Conservation (phyloP, 2,329 filamentous ascomycete genomes). For the Stagonosporopsis vannaccii region DNA sequence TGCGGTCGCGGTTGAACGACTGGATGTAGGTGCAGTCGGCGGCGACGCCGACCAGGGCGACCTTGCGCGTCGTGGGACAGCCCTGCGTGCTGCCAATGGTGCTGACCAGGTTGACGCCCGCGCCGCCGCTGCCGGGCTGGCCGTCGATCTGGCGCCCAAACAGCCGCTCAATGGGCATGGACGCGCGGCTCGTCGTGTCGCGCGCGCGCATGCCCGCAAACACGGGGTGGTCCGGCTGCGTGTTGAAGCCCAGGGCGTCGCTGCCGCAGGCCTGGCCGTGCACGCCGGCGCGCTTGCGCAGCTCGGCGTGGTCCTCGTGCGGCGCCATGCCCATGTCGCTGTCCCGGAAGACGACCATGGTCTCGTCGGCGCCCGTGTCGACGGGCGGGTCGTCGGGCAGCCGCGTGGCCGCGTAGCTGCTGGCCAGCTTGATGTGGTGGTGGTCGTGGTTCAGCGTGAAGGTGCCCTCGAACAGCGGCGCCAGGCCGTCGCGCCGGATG, state of each 20-base stretch:
- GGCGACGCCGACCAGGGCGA: slow-evolving; percentile 89
- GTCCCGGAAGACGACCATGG: slow-evolving; percentile 91
- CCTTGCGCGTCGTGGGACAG: slow-evolving; percentile 87
- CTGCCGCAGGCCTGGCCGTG: slow-evolving; percentile 66
- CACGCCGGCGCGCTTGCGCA: slow-evolving; percentile 63
- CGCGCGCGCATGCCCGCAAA: slow-evolving; percentile 61
- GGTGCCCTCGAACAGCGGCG: slow-evolving; percentile 87
- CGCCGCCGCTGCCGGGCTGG: slow-evolving; percentile 74
- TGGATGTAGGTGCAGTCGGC: slow-evolving; percentile 90
- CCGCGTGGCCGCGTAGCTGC: slow-evolving; percentile 76
- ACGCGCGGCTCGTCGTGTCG: slow-evolving; percentile 59
- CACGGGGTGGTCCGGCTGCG: slow-evolving; percentile 73
- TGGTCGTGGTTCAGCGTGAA: slow-evolving; percentile 83
- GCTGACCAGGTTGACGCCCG: slow-evolving; percentile 76
- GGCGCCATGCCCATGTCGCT: slow-evolving; percentile 71
- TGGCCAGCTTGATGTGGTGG: slow-evolving; percentile 83
- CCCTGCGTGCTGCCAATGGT: slow-evolving; percentile 85
- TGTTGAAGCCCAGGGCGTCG: slow-evolving; percentile 82
- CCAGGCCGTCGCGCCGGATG: slow-evolving; percentile 75
- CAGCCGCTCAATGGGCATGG: slow-evolving; percentile 69
- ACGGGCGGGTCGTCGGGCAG: slow-evolving; percentile 73
- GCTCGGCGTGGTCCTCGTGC: slow-evolving; percentile 62
- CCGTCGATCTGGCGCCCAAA: slow-evolving; percentile 76
- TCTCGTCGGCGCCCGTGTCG: slow-evolving; percentile 67
- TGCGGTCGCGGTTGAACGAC: slow-evolving; percentile 75